Percentiles rank a stretch among this genome's conserved stretches.
phyloP scores from a whole-genome alignment of 495 filamentous ascomycete genomes.

The Lasiosphaeria ovina region DNA sequence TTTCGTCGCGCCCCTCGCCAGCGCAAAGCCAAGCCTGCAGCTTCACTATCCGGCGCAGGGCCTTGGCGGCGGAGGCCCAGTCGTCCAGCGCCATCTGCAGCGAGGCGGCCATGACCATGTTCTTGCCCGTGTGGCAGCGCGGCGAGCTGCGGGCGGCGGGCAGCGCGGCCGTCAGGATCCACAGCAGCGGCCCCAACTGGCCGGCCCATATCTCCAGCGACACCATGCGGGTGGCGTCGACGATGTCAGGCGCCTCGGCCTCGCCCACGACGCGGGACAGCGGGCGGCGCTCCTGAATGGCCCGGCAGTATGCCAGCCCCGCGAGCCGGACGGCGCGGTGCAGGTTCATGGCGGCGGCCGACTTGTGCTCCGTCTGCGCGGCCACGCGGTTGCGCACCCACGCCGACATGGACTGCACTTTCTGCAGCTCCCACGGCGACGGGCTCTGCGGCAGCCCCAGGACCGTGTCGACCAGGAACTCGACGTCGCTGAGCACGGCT shows the following conservation, averaged over 20 bases:
- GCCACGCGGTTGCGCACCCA: slow-evolving; percentile 17
- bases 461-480: slow-evolving; percentile 17
- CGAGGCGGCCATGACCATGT: slow-evolving; percentile 12
- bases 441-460: slow-evolving; percentile 7
- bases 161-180: slow-evolving; percentile 4
- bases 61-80: slow-evolving; percentile 2
- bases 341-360: background rate
- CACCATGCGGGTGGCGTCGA: slow-evolving; percentile 7
- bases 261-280: background rate
- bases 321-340: slow-evolving; percentile 11
- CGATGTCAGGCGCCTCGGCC: slow-evolving; percentile 2
- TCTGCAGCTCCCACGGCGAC: slow-evolving; percentile 10
- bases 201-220: slow-evolving; percentile 10
- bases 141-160: background rate
- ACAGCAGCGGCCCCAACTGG: slow-evolving; percentile 7
- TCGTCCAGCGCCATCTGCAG: slow-evolving; percentile 12
- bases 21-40: slow-evolving; percentile 14
- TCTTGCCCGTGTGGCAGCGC: background rate
- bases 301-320: slow-evolving; percentile 16
- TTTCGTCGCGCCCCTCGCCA: background rate
- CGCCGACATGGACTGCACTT: slow-evolving; percentile 11
- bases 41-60: slow-evolving; percentile 5
- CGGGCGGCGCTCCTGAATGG: slow-evolving; percentile 5
- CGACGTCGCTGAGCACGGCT: slow-evolving; percentile 16
- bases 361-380: background rate